Conservation (phyloP, 2,329 filamentous ascomycete genomes). For the Bipolaris zeicola region DNA sequence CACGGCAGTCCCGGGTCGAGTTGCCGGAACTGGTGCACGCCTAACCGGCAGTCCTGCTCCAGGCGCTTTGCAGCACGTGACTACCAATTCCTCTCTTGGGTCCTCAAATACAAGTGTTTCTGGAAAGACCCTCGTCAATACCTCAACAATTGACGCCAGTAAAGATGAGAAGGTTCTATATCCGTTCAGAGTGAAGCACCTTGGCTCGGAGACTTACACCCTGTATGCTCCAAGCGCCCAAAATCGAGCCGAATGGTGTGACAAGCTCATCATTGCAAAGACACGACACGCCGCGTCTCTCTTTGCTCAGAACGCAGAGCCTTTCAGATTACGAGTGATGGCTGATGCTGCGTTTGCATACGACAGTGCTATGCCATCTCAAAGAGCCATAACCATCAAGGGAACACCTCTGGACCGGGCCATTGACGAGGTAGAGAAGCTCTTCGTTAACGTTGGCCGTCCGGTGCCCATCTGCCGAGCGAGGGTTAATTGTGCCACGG, state of each 20-base stretch:
- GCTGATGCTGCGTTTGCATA: constrained; percentile 91
- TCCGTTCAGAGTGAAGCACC: constrained; percentile 93
- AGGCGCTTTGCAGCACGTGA: constrained; percentile 67
- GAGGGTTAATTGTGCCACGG: constrained; percentile 88
- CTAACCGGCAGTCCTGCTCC: constrained; percentile 50
- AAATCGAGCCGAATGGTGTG: constrained; percentile 85
- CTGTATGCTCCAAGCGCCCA: constrained; percentile 80
- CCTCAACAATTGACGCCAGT: constrained; percentile 57
- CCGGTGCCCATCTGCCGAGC: constrained; percentile 82
- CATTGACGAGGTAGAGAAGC: constrained; percentile 83
- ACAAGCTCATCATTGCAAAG: constrained; percentile 93
- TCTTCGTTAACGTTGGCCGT: constrained; percentile 68
- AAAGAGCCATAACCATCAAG: constrained; percentile 76
- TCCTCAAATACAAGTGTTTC: constrained; percentile 58
- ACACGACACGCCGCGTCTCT: constrained; percentile 88
- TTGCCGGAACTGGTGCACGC: constrained; percentile 58
- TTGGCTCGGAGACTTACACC: constrained; percentile 91
- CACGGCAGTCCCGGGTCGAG: constrained; percentile 52
- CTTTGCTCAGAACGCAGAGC: constrained; percentile 91
- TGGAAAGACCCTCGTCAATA: constrained; percentile 54
- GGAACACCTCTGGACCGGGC: constrained; percentile 91
- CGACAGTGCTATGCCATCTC: constrained; percentile 61
- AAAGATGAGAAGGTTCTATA: constrained; percentile 82
- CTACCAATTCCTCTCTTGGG: constrained; percentile 66
- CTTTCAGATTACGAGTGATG: constrained; percentile 88